Evolutionary conservation across 108 stramenopile genomes (phyloP), one percentile per base, ranked within the genome.

Genomic region (Cyclostephanos tholiformis): DNA sequence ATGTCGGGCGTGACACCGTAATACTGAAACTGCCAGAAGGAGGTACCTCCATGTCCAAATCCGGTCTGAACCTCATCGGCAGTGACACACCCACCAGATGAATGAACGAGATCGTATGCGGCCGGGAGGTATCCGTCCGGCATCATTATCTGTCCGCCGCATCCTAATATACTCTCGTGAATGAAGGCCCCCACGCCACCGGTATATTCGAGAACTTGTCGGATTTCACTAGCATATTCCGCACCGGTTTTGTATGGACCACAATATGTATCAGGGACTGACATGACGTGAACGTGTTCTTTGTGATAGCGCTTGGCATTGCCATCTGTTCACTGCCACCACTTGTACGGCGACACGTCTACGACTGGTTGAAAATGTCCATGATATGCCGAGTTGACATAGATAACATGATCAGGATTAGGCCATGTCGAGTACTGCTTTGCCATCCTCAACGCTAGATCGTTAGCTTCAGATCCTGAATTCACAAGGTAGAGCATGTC

Each of bases 41-140:
- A 46, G 16, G 44, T 46, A 0, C 44, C 44, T 2, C 14, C 14
- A 16, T 14, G 44, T 46, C 44, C 44, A 14, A 46, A 46, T 1
- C 44, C 44, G 44, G 44, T 46, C 44, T 46, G 44, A 46, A 46
- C 44, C 44, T 46, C 44, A 16, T 46, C 44, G 44, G 44, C 44
- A 14, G 16, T 46, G 44, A 46, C 44, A 14, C 44, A 46, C 44
- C 44, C 44, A 3, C 44, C 44, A 13, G 44, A 46, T 14, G 44
- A 46, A 16, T 14, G 44, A 16, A 46, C 44, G 44, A 14, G 13
- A 46, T 46, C 44, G 44, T 46, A 46, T 3, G 16, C 44, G 44
- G 44, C 44, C 16, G 44, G 44, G 44, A 46, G 44, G 44, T 46
- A 46, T 46, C 44, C 44, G 44, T 46, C 44, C 14, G 44, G 44